Conservation (phyloP, 129 eudicot species). For the Logfia minima region DNA sequence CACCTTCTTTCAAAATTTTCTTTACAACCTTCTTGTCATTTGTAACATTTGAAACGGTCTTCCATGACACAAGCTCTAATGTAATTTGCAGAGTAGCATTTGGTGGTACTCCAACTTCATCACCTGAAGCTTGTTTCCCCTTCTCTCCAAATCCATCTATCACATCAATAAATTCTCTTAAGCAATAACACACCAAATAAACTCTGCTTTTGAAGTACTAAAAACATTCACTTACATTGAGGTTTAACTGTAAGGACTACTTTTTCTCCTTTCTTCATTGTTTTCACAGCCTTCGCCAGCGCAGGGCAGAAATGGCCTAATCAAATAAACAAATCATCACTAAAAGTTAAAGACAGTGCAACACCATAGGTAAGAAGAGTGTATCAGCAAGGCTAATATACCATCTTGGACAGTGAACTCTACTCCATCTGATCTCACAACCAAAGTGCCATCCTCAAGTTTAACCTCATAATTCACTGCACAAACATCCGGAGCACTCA, state of each 20-base stretch:
- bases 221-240: slow-evolving; percentile 57
- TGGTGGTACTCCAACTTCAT: slow-evolving; percentile 74
- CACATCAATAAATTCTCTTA: background rate
- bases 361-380: background rate
- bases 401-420: slow-evolving; percentile 88
- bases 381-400: slow-evolving; percentile 5
- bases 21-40: slow-evolving; percentile 80
- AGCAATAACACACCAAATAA: background rate
- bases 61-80: slow-evolving; percentile 85
- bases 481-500: slow-evolving; percentile 7
- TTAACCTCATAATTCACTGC: slow-evolving; percentile 81
- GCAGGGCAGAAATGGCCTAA: slow-evolving; percentile 91
- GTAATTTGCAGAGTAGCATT: slow-evolving; percentile 63
- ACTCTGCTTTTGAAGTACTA: background rate
- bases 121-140: slow-evolving; percentile 69
- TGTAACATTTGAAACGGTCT: slow-evolving; percentile 63
- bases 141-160: slow-evolving; percentile 97
- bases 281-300: slow-evolving; percentile 73
- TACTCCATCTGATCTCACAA: slow-evolving; percentile 68
- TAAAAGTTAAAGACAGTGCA: background rate
- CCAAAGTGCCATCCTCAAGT: slow-evolving; percentile 75
- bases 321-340: background rate
- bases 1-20: slow-evolving; percentile 85
- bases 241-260: slow-evolving; percentile 75
- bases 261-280: slow-evolving; percentile 97